These are phyloP conservation scores for Alternaria viburni DNA, from an alignment of 2,329 filamentous ascomycete genomes.

Conservation along the genomic window DNA sequence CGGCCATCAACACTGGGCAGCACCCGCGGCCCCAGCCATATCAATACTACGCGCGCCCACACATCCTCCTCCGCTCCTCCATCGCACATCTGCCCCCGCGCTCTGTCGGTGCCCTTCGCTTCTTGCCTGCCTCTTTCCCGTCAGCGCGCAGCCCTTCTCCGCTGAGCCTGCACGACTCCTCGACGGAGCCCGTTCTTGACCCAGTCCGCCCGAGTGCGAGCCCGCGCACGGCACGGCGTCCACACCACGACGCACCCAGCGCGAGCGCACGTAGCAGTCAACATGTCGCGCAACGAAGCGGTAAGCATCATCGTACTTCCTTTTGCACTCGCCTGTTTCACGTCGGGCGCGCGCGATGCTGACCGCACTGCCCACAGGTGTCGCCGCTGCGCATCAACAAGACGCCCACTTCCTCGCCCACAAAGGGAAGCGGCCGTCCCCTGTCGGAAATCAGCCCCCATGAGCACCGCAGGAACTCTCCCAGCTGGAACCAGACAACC, in stretches of 20 bases:
- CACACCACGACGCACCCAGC: constrained; percentile 20
- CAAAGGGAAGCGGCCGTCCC: constrained; percentile 67
- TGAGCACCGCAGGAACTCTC: constrained; percentile 87
- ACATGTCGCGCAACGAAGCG: constrained; percentile 51
- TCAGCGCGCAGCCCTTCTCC: constrained; percentile 20
- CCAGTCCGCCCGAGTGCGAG: constrained; percentile 17
- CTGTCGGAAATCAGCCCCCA: constrained; percentile 88
- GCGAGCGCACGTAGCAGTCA: constrained; percentile 16
- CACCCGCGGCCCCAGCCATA: constrained; percentile 25
- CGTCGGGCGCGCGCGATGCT: constrained; percentile 6
- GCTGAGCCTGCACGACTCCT: constrained; percentile 27
- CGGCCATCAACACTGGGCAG: constrained; percentile 32
- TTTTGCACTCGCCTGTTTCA: not conserved
- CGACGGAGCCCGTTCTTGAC: constrained; percentile 44
- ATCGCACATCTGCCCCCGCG: constrained; percentile 37
- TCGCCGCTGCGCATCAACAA: constrained; percentile 83
- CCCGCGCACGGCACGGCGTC: not conserved
- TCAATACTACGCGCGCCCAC: constrained; percentile 26
- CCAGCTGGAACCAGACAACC: constrained; percentile 79
- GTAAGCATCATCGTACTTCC: constrained; percentile 35
- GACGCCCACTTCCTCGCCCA: constrained; percentile 65
- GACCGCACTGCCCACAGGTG: constrained; percentile 58
- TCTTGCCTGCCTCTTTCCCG: constrained; percentile 21
- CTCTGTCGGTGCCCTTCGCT: constrained; percentile 35
- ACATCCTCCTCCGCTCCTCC: constrained; percentile 35